Base-by-base conservation (phyloP, 345 rosid species). In the Ricinus communis region DNA sequence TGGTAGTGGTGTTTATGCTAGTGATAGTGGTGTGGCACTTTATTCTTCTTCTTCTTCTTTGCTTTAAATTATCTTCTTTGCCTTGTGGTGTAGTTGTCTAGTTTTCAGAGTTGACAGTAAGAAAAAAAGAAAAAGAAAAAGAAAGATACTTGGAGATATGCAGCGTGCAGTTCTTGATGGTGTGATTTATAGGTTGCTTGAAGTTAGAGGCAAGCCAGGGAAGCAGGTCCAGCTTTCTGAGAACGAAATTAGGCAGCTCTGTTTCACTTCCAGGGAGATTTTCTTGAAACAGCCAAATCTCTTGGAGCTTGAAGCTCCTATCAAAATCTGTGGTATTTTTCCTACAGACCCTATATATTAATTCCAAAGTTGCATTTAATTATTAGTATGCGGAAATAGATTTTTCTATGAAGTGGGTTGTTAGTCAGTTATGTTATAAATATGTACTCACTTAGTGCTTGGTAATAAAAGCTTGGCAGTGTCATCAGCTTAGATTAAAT, bases 151-250 rank as follows among this genome's bases (percentile, higher is more conserved):
- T 0, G 15, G 28, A 28, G 70, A 57, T 4, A 72, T 77, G 76
- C 73, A 77, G 9, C 38, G 18, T 24, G 51, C 19, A 33, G 74
- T 58, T 64, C 63, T 78, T n/a, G 71, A 78, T 73, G 55, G 71
- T 30, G 62, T 78, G 50, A 73, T 73, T 38, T 58, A 28, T 24
- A 56, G 65, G 63, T 57, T 78, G 65, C 77, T 78, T 65, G 75
- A 59, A 73, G 71, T 78, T 14, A 70, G 71, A 53, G 62, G 77
- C 15, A 72, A 68, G 50, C 81, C 81, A 22, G 77, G 81, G 49
- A 78, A 78, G 60, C 77, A 63, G 63, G 81, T 73, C 2, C 74
- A 41, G 74, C 81, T 78, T 30, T 73, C 74, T 59, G 81, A 78
- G 68, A 3, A 54, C 38, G 81, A 73, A 38, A 78, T 78, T 18